Base-by-base conservation (phyloP, 2,329 filamentous ascomycete species). In the Aspergillus amoenus region DNA sequence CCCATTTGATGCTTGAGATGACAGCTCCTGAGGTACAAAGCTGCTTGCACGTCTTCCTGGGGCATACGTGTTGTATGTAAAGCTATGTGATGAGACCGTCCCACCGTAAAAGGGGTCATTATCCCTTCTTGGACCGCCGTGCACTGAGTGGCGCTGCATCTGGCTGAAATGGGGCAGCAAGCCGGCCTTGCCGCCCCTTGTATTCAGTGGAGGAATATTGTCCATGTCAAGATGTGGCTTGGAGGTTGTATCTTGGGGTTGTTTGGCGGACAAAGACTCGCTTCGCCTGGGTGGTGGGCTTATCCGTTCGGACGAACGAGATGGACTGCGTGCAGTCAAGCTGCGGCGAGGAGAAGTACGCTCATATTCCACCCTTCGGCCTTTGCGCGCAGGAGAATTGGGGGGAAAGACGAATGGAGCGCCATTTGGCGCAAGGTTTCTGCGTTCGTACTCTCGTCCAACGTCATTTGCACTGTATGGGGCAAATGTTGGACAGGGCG, bases 401-500 rank as follows among this genome's bases (percentile, higher is more conserved):
- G 70, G 62, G 17, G 69, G 70, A 22, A 68, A 64, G 13, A 67
- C 60, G 46, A 69, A 70, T 5, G 62, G 47, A 51, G 65, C 61
- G 5, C 66, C 11, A 68, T 61, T 4, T 64, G 5, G 64, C 65
- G 5, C 64, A 45, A 67, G 68, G 55, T 62, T 70, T 17, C 66
- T 66, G 18, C 69, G 68, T 7, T 70, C 69, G 41, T 58, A 61
- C 52, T 70, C 61, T 55, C 64, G 64, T 5, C 70, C 72, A 18
- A 74, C 71, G 45, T 74, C 72, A 22, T 70, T 73, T 18, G 71
- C 72, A 56, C 71, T 74, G 55, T 66, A 74, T n/a, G 72, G 71
- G 3, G 67, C 66, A 22, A 69, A 74, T 4, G 67, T 71, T 18
- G 69, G 70, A 40, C 71, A 73, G 3, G 70, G 69, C 8, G 73